Base-by-base conservation (phyloP, 139 green algal species). In the Tetraselmis chui region DNA sequence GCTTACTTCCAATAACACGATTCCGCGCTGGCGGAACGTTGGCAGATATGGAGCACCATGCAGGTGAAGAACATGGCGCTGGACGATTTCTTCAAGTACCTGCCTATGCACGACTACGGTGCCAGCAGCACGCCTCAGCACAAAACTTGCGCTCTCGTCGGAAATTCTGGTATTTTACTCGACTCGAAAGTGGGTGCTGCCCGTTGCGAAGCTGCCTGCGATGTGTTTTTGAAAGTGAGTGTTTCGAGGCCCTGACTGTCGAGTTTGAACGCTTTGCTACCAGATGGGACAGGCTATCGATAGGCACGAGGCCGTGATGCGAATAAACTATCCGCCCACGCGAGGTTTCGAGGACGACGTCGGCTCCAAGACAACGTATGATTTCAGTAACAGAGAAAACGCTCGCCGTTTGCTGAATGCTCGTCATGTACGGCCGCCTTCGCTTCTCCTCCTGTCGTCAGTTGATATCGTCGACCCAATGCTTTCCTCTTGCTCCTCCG, bases 331-430 rank as follows among this genome's bases (percentile, higher is more conserved):
- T 29, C 28, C 77, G 28, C 77, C 77, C 2, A 30, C n/a, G 28
- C n/a, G 77, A 32, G 58, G n/a, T 31, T 80, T 80, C 29, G 77
- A 80, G n/a, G 58, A 80, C 29, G 32, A 80, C n/a, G 77, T 80
- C 2, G 77, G 77, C 2, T 59, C 28, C 23, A 80, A 80, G 77
- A 80, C 77, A 18, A 80, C 77, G 2, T 80, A 80, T 29, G 77
- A 80, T 32, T 80, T 80, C 29, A 59, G 29, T 29, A 80, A 80
- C n/a, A 80, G 77, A 32, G 77, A 80, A 58, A 80, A 80, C n/a
- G 77, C 77, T 29, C 31, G 29, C 28, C n/a, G 77, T 2, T 59
- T 80, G 77, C 77, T 80, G 2, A 31, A 32, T 59, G 24, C 77
- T 18, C 77, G 77, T 25, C 45, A 67, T 67, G 45, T 67, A 67